A percentile compares a stretch with the other conserved stretches of the same genome.
These are phyloP conservation scores for Trichosporon sp. DNA, from an alignment of 1,284 basidiomycete species.

Conservation along the genomic window DNA sequence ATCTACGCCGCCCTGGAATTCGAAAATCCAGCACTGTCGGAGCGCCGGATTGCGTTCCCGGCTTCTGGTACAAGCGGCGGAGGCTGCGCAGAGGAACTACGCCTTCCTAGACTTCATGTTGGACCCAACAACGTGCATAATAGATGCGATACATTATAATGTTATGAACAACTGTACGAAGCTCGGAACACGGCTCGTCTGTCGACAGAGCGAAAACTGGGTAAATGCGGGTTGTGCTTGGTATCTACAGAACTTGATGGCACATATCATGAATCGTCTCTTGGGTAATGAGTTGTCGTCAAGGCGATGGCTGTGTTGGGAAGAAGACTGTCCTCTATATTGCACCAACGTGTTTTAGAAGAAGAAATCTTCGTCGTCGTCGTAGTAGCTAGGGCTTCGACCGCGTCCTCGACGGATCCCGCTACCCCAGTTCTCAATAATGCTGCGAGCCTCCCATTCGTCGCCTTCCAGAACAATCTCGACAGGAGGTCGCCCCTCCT, in stretches of 20 bases:
- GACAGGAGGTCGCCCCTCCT: constrained; percentile 37
- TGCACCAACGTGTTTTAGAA: not conserved
- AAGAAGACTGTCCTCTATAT: not conserved
- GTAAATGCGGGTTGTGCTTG: not conserved
- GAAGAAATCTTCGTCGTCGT: not conserved
- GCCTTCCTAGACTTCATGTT: no score
- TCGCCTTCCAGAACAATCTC: constrained; percentile 43
- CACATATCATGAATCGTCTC: not conserved
- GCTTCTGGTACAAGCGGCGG: no score
- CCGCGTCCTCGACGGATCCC: constrained; percentile 11
- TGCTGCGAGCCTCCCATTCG: constrained; percentile 38
- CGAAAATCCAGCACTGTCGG: no score
- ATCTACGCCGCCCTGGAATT: not conserved
- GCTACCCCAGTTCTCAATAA: constrained; percentile 15
- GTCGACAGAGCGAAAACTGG: not conserved
- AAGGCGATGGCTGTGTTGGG: not conserved
- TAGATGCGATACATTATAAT: not conserved
- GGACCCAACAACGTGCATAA: not conserved
- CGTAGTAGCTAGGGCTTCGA: constrained; percentile 1
- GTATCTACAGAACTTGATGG: not conserved
- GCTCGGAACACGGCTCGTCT: no score
- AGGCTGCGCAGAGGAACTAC: no score
- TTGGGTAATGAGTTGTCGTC: not conserved
- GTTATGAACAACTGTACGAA: no score
- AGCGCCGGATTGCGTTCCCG: no score